Conservation (phyloP, 805 yeast genomes). For the Candida ponderosae region DNA sequence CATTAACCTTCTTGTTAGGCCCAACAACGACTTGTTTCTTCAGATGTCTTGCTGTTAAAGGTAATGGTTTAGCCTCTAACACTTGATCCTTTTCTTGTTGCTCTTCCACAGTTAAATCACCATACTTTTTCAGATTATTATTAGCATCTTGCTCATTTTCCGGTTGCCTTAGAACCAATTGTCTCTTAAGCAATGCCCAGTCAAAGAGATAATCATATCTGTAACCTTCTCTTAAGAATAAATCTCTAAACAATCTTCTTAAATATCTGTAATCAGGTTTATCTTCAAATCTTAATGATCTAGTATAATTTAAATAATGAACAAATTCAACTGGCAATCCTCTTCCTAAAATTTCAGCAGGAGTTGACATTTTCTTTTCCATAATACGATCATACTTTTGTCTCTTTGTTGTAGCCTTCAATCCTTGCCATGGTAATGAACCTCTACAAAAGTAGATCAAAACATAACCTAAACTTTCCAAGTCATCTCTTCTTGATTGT, state of each 20-base stretch:
- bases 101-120: too few species aligned
- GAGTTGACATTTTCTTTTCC: slow-evolving; percentile 87
- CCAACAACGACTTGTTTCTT: too few species aligned
- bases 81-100: slow-evolving; percentile 18
- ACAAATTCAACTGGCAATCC: slow-evolving; percentile 91
- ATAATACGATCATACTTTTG: slow-evolving; percentile 97
- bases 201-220: slow-evolving; percentile 92
- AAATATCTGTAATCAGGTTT: slow-evolving; percentile 90
- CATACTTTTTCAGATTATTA: slow-evolving; percentile 17
- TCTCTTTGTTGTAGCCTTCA: slow-evolving; percentile 96
- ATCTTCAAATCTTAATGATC: slow-evolving; percentile 89
- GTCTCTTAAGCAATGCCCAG: slow-evolving; percentile 87
- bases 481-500: slow-evolving; percentile 92
- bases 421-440: slow-evolving; percentile 97
- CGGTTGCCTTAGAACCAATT: slow-evolving; percentile 38
- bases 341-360: slow-evolving; percentile 75
- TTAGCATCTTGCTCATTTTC: slow-evolving; percentile 27
- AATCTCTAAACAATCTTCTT: slow-evolving; percentile 82
- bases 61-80: slow-evolving; percentile 7
- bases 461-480: slow-evolving; percentile 95
- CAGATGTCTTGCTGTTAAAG: slow-evolving; percentile 4
- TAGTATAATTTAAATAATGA: slow-evolving; percentile 77
- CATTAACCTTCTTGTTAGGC: too few species aligned
- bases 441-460: slow-evolving; percentile 93
- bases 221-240: slow-evolving; percentile 81